Conservation (phyloP, 148 eudicot species). For the Agrostemma githago region DNA sequence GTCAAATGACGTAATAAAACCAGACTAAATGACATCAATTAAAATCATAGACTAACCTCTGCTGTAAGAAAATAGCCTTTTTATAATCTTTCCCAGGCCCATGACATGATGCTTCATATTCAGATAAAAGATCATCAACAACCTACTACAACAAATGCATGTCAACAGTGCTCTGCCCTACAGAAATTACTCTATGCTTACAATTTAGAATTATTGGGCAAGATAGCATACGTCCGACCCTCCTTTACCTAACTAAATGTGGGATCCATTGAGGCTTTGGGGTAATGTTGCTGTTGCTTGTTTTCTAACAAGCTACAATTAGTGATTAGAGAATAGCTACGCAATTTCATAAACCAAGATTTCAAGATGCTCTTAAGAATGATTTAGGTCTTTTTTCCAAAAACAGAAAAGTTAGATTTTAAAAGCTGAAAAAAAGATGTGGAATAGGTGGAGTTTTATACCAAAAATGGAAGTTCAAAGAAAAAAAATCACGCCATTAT, state of each 20-base stretch:
- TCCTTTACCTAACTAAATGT: background rate
- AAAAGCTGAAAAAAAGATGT: background rate
- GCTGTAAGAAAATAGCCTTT: slow-evolving; percentile 53
- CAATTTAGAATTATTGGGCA: background rate
- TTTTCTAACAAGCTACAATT: background rate
- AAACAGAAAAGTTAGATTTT: background rate
- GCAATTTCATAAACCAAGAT: background rate
- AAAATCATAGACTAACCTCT: slow-evolving; percentile 51
- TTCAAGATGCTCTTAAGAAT: background rate
- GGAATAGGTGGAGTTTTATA: background rate
- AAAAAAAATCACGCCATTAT: background rate
- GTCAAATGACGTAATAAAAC: slow-evolving; percentile 12
- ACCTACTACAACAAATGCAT: slow-evolving; percentile 42
- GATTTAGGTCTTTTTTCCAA: background rate
- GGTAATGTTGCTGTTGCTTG: too few relatives aligned
- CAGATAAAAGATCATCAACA: slow-evolving; percentile 59
- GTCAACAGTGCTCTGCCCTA: slow-evolving; percentile 3
- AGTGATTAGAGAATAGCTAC: background rate
- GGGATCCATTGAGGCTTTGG: too few relatives aligned
- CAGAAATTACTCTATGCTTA: slow-evolving; percentile 4
- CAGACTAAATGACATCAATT: slow-evolving; percentile 3
- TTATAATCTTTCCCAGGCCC: slow-evolving; percentile 88
- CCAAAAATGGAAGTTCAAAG: background rate
- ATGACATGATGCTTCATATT: slow-evolving; percentile 76
- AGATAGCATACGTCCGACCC: background rate